Conservation (phyloP, 1,139 yeast genomes). For the Candida sp. region DNA sequence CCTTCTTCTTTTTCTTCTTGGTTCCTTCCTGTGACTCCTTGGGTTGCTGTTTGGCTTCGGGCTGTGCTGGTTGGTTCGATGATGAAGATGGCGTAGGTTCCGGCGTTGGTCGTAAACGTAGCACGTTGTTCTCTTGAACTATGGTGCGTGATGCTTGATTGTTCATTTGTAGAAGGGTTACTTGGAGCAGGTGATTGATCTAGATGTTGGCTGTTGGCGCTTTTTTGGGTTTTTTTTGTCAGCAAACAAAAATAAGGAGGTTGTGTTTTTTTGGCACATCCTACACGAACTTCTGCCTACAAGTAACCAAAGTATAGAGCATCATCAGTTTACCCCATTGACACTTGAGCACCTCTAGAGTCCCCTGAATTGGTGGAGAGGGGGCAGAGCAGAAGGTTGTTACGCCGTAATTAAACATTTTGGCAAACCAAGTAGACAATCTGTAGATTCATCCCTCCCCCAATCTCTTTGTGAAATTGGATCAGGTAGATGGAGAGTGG, state of each 20-base stretch:
- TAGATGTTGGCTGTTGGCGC: not conserved
- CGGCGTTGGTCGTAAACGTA: slow-evolving; percentile 8
- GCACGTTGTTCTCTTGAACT: slow-evolving; percentile 4
- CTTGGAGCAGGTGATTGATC: not conserved
- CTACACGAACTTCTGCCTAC: not conserved
- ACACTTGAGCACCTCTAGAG: too few species aligned
- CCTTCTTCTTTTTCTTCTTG: slow-evolving; percentile 20
- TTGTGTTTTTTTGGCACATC: not conserved
- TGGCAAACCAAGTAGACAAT: too few species aligned
- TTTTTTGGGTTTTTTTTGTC: not conserved
- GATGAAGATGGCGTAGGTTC: slow-evolving; percentile 3
- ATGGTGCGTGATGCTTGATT: slow-evolving; percentile 5
- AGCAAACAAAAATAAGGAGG: not conserved
- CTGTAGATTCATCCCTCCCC: too few species aligned
- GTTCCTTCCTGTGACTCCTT: not conserved
- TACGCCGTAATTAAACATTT: too few species aligned
- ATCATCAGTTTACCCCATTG: too few species aligned
- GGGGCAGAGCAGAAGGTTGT: too few species aligned
- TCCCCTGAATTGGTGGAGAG: too few species aligned
- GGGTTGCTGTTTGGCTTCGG: not conserved
- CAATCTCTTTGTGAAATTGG: too few species aligned
- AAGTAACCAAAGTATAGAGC: too few species aligned
- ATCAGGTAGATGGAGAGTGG: too few species aligned
- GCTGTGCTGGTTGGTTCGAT: not conserved
- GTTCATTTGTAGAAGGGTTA: not conserved